Evolutionary conservation across 495 filamentous ascomycete species (phyloP).

Genomic region (Staphylotrichum longicolle): DNA sequence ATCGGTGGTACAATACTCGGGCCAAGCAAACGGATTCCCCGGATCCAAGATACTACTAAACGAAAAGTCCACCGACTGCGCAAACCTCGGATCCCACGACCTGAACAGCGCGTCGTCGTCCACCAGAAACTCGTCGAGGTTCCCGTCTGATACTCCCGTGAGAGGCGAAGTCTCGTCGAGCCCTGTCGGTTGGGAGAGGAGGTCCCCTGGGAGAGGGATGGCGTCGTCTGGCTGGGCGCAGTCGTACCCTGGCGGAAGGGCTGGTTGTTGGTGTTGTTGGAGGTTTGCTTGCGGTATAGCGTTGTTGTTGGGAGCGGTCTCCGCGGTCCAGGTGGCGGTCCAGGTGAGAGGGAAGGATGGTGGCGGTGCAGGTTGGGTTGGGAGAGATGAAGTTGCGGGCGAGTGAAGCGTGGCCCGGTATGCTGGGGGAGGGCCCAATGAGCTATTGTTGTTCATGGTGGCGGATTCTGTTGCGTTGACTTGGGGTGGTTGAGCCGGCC

Average conservation of each 20-base stretch:
- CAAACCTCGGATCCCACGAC: slow-evolving; percentile 23
- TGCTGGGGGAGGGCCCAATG: not conserved
- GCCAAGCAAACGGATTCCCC: slow-evolving; percentile 26
- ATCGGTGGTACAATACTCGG: slow-evolving; percentile 12
- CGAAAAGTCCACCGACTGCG: slow-evolving; percentile 23
- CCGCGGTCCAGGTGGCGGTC: slow-evolving; percentile 7
- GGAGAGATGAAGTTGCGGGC: not conserved
- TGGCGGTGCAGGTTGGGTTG: not conserved
- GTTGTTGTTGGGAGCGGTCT: too few relatives aligned
- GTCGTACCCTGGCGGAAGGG: not conserved
- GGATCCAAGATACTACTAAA: slow-evolving; percentile 23
- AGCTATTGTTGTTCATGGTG: not conserved
- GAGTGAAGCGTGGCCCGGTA: not conserved
- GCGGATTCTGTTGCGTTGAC: not conserved
- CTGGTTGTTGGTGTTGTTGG: not conserved
- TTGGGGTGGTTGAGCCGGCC: too few relatives aligned
- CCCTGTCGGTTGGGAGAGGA: not conserved
- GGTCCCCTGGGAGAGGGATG: slow-evolving; percentile 6
- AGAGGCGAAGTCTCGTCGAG: not conserved
- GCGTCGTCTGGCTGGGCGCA: not conserved
- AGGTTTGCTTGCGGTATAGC: not conserved
- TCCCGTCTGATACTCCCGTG: not conserved
- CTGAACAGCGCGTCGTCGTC: slow-evolving; percentile 22
- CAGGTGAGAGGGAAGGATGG: slow-evolving; percentile 3
- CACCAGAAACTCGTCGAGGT: slow-evolving; percentile 6